These are phyloP conservation scores for Aspergillus affinis DNA, from an alignment of 495 filamentous ascomycete genomes.

Conservation along the genomic window DNA sequence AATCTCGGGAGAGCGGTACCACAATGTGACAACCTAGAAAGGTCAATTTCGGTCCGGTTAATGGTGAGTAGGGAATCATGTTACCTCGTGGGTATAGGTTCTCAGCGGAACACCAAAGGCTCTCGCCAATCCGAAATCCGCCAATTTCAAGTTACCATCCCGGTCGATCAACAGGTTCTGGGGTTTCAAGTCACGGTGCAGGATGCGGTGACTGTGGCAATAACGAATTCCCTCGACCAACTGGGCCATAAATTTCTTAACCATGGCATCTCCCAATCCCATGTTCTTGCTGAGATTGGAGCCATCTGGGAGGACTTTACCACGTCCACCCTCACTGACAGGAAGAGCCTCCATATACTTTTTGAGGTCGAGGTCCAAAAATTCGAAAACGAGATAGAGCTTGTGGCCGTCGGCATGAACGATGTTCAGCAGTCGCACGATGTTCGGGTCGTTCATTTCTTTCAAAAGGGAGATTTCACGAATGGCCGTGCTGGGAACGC, in stretches of 20 bases:
- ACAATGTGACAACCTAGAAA: conserved; percentile 84
- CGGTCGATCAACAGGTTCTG: conserved; percentile 95
- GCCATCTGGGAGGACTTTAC: conserved; percentile 83
- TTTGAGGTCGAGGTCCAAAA: conserved; percentile 90
- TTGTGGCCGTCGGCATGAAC: conserved; percentile 97
- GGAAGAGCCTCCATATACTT: conserved; percentile 99
- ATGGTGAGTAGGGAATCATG: neutral
- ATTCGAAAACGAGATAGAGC: conserved; percentile 93
- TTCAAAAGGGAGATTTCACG: conserved; percentile 95
- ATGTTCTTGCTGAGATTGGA: conserved; percentile 64
- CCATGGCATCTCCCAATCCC: conserved; percentile 85
- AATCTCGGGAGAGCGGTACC: conserved; percentile 98
- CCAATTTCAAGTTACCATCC: conserved; percentile 94
- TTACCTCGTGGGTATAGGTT: conserved; percentile 94
- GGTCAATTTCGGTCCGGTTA: conserved; percentile 7
- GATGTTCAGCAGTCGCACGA: conserved; percentile 89
- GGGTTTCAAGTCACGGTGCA: conserved; percentile 96
- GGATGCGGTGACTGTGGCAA: conserved; percentile 91
- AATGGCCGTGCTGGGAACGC: conserved; percentile 93
- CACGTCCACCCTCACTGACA: conserved; percentile 82
- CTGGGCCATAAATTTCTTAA: conserved; percentile 97
- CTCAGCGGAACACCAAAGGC: conserved; percentile 95
- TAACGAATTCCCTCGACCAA: conserved; percentile 88
- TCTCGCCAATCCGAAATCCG: conserved; percentile 94
- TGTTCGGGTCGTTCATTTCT: conserved; percentile 95